Conservation (phyloP, 2,329 filamentous ascomycete genomes). For the Pseudodiploospora longispora region DNA sequence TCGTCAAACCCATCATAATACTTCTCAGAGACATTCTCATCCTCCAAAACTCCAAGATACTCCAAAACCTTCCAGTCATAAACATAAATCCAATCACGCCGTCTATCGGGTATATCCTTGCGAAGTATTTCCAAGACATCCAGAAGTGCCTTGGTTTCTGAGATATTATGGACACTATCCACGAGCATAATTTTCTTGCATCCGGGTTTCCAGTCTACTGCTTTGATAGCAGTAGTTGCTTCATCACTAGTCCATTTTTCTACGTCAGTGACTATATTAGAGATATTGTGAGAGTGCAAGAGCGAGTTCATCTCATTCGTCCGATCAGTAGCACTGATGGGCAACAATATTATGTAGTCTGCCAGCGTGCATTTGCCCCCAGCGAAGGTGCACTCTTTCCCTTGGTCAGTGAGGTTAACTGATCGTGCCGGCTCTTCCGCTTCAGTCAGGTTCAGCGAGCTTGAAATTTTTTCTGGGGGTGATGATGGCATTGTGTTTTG, state of each 20-base stretch:
- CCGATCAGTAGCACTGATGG: conserved; percentile 30
- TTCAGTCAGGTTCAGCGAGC: not conserved
- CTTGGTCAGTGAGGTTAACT: not conserved
- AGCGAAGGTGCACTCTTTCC: conserved; percentile 22
- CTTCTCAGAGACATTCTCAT: conserved; percentile 19
- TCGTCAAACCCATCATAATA: conserved; percentile 28
- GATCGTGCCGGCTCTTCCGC: not conserved
- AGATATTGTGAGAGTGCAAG: conserved; percentile 34
- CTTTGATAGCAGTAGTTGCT: not conserved
- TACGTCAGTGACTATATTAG: conserved; percentile 24
- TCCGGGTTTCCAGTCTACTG: not conserved
- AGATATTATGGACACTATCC: conserved; percentile 25
- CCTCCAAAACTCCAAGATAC: conserved; percentile 32
- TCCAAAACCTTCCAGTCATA: conserved; percentile 41
- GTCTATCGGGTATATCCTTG: conserved; percentile 17
- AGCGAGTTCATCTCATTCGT: conserved; percentile 30
- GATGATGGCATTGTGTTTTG: not conserved
- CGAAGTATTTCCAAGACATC: conserved; percentile 22
- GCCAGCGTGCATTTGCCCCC: conserved; percentile 29
- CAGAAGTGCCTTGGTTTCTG: conserved; percentile 26
- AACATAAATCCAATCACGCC: conserved; percentile 30
- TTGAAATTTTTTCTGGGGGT: not conserved
- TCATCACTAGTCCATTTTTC: conserved; percentile 24
- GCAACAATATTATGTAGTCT: conserved; percentile 30
- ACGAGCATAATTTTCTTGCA: conserved; percentile 32